These are phyloP conservation scores for Colletotrichum tropicicola DNA, from an alignment of 2,329 filamentous ascomycete genomes.

Conservation along the genomic window DNA sequence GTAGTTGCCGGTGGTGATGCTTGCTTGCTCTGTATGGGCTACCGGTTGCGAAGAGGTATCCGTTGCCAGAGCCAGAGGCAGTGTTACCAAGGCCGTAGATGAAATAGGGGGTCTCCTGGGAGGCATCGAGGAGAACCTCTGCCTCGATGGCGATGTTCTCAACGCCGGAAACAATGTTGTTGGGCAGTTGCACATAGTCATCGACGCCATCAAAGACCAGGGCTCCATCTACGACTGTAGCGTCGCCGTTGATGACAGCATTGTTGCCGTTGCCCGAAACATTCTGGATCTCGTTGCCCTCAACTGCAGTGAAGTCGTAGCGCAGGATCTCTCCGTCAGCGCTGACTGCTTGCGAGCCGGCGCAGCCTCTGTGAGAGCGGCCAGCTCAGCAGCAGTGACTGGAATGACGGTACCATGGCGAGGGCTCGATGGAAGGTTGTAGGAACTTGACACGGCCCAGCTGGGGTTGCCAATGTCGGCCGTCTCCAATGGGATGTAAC, in stretches of 20 bases:
- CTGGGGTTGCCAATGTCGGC: constrained; percentile 54
- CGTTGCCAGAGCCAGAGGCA: constrained; percentile 28
- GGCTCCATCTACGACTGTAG: constrained; percentile 25
- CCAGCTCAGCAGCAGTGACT: constrained; percentile 56
- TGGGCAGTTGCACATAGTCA: constrained; percentile 34
- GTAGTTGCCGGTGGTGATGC: constrained; percentile 33
- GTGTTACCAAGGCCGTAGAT: constrained; percentile 37
- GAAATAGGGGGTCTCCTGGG: constrained; percentile 34
- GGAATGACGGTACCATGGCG: constrained; percentile 64
- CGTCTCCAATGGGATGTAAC: constrained; percentile 63
- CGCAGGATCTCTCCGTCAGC: constrained; percentile 32
- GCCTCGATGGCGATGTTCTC: constrained; percentile 32
- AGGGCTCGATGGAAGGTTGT: constrained; percentile 56
- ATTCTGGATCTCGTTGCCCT: constrained; percentile 29
- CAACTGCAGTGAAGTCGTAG: constrained; percentile 32
- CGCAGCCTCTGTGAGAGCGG: constrained; percentile 37
- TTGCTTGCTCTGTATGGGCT: constrained; percentile 33
- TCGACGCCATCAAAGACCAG: constrained; percentile 35
- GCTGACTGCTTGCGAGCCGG: constrained; percentile 15
- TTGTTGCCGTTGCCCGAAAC: constrained; percentile 33
- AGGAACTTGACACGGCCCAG: constrained; percentile 56
- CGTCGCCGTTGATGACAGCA: constrained; percentile 32
- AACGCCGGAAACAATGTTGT: constrained; percentile 32
- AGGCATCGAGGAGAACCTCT: constrained; percentile 30
- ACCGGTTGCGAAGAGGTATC: constrained; percentile 36